Evolutionary conservation across 129 eudicot species (phyloP), one percentile per base, ranked within the genome.

Genomic region (Erigeron canadensis): DNA sequence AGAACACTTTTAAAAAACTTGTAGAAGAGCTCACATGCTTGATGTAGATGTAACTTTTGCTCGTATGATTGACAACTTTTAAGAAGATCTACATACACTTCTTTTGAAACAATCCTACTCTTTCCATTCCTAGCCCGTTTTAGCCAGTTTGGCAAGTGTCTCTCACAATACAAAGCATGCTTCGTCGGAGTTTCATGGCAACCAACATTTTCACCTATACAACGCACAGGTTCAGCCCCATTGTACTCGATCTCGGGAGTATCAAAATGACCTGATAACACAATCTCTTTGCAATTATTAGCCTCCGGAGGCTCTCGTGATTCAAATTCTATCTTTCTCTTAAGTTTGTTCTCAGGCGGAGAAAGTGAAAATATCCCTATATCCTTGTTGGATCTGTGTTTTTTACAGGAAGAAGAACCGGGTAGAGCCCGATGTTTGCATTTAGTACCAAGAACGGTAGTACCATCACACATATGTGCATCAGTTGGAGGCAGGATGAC

Each of bases 51-150:
- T 65, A 86, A 41, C 51, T 90, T 94, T 66, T 90, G 86, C 65
- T 84, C 95, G 70, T 82, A 69, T 6, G 96, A 84, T 21, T 81
- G 75, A 50, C 97, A 90, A 55, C 79, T 74, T 77, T 75, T 88
- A 76, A 94, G 80, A 73, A 94, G 96, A 73, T 90, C 97, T 16
- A 94, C 34, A 68, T 87, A 94, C 40, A 90, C 94, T 72, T 94
- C 99, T 78, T 94, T 94, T n/a, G 99, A 94, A 69, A 94, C 70
- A 39, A 94, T 94, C 77, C 99, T 75, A 67, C 89, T 87, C 63
- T 90, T 94, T n/a, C 99, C 99, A 21, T 94, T 94, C 79, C 99
- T 81, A 4, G 99, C 99, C 56, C 99, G 97, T 84, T 90, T 94
- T 70, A 94, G 90, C 99, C 99, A 94, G 84, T 84, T 94, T 19